Evolutionary conservation across 73 alveolate species (phyloP), one percentile per base, ranked within the genome.

Genomic region (Paramecium primaurelia): DNA sequence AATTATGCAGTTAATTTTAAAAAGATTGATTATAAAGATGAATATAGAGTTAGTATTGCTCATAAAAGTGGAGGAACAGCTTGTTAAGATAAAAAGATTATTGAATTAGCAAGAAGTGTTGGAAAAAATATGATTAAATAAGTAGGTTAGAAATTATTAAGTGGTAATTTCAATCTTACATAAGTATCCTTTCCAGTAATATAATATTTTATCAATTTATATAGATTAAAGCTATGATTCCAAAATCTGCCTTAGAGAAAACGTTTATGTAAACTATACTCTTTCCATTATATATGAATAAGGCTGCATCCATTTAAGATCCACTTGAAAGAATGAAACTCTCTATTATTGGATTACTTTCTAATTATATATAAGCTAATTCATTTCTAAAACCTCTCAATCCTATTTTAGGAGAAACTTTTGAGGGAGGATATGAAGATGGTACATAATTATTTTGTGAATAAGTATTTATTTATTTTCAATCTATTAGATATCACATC

Each of bases 391-490:
- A 98, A 68, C 99, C 99, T 4, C 97, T 98, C 73, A 98, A 98
- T 93, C 99, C 99, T 1, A 96, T 95, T 54, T 86, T 98, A 25
- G 99, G 99, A 59, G 99, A 98, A 92, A 98, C 99, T 8, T 97
- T 95, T 84, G 97, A 98, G 93, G 99, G 99, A 0, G 93, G 93
- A 20, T 98, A 95, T 91, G 96, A 97, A 28, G 99, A 98, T 96
- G 99, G 99, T 8, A 97, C 99, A 0, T 89, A 93, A 96, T 71
- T 98, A 10, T 98, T 97, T 93, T 97, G 98, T 14, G 99, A 98
- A 95, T 99, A 98, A 86, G 84, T 64, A 64, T 14, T 9, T 26
- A 60, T 4, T 40, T 1, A 54, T 1, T 18, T 18, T 64, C 10
- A 3, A 32, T 14, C 2, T 25, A 3, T 20, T 64, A 64, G 84